Percentiles rank a stretch among this genome's conserved stretches.
These are phyloP conservation scores for Sporothrix sp. DNA, from an alignment of 2,329 filamentous ascomycete genomes.

Conservation along the genomic window DNA sequence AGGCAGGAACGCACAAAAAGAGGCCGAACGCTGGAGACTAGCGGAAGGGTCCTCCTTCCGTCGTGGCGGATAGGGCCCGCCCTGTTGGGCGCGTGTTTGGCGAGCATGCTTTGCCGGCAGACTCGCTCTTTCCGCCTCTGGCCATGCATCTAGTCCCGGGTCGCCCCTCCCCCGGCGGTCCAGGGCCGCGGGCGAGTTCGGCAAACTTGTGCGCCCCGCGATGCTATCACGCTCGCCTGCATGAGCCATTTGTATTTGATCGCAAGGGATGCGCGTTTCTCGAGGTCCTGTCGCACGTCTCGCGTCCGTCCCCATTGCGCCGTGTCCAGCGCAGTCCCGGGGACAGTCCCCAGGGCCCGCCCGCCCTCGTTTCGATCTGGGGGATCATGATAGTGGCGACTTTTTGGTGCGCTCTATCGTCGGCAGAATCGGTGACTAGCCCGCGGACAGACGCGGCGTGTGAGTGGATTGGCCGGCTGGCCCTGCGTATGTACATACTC, in stretches of 20 bases:
- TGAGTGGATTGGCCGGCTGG: not conserved
- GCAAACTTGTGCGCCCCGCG: not conserved
- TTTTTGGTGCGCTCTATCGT: not conserved
- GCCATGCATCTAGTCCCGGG: not conserved
- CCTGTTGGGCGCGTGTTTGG: not conserved
- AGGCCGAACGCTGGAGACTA: not conserved
- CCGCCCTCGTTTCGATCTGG: not conserved
- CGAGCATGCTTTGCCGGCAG: not conserved
- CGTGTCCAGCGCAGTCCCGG: not conserved
- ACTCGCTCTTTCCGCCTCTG: not conserved
- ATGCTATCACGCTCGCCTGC: no score
- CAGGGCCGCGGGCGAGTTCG: not conserved
- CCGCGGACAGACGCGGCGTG: constrained; percentile 1
- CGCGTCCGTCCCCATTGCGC: not conserved
- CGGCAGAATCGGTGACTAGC: not conserved
- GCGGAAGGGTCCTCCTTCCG: constrained; percentile 3
- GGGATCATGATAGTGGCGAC: constrained; percentile 8
- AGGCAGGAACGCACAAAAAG: not conserved
- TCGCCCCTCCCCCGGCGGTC: not conserved
- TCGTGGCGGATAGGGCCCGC: no score
- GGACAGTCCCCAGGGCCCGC: no score
- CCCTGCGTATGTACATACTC: no score
- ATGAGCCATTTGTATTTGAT: no score
- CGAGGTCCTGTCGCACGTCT: not conserved
- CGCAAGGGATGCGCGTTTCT: not conserved